Evolutionary conservation across 1,284 basidiomycete species (phyloP), one percentile per base, ranked within the genome.

Genomic region (Ganoderma sinense): DNA sequence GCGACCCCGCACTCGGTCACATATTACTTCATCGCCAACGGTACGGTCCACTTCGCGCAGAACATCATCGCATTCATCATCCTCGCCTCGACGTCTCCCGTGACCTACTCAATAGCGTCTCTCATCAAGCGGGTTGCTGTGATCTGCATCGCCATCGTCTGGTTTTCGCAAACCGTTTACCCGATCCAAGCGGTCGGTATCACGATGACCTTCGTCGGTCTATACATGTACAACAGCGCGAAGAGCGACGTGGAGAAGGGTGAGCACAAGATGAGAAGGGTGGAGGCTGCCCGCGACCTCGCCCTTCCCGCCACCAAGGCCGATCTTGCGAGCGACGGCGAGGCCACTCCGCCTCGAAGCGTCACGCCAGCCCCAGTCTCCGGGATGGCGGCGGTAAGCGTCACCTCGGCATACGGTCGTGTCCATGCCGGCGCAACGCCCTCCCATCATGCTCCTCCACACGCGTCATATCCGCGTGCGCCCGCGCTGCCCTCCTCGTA

Each of bases 61-160:
- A 99, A 97, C 85, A 92, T 99, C 77, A 93, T 99, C 75, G 98
- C 98, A 26, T 99, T 99, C 83, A 89, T 97, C 75, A 96, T 99
- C 76, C 90, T 99, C 33, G 91, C 96, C 1, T 94, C 95, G 43
- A 98, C 97, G 0, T 99, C 97, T 10, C 98, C 97, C 7, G 98
- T 99, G 70, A 99, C 98, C 0, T 99, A 99, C 84, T 97, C 95
- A 61, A 99, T 99, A 80, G 98, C 97, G 0, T 97, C 95, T 14
- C 90, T 99, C 75, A 92, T 99, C 84, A 99, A 99, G 84, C 94
- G 98, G 40, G 97, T 99, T 68, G 96, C 94, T 59, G 98, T 99
- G 76, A 99, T 99, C 77, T 97, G 96, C 82, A 92, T 99, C 74
- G 97, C 98, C 39, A 96, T 99, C 79, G 84, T 97, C 64, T 99